Conservation (phyloP, 805 yeast genomes). For the Lipomyces kockii region DNA sequence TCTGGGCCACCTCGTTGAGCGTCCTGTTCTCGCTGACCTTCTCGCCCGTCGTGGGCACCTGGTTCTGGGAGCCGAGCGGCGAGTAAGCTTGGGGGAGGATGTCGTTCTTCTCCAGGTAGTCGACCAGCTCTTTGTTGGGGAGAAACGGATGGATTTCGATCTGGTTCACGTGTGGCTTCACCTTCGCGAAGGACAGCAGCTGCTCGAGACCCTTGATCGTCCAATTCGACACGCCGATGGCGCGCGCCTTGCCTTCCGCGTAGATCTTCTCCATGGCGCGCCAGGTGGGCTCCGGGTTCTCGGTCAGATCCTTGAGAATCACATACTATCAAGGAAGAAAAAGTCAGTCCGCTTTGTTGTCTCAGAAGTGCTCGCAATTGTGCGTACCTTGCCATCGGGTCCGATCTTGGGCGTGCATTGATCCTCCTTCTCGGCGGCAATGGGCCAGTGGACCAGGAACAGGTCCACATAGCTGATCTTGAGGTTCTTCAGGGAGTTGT, state of each 20-base stretch:
- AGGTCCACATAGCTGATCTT: constrained; percentile 77
- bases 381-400: constrained; percentile 45
- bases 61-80: constrained; percentile 65
- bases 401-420: constrained; percentile 60
- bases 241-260: constrained; percentile 50
- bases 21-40: constrained; percentile 48
- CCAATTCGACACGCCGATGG: constrained; percentile 81
- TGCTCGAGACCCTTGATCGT: constrained; percentile 45
- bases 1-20: constrained; percentile 60
- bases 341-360: constrained; percentile 7
- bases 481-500: constrained; percentile 62
- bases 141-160: constrained; percentile 76
- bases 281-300: constrained; percentile 51
- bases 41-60: constrained; percentile 58
- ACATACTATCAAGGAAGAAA: constrained; percentile 8
- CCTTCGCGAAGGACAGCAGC: constrained; percentile 46
- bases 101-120: constrained; percentile 56
- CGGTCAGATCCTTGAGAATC: constrained; percentile 9
- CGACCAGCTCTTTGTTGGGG: constrained; percentile 64
- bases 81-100: constrained; percentile 73
- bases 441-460: constrained; percentile 83
- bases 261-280: constrained; percentile 64
- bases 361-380: constrained; percentile 11
- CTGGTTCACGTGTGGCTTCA: constrained; percentile 74
- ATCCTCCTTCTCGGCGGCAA: constrained; percentile 66